Conservation (phyloP, 2,329 filamentous ascomycete species). For the Phoma sp. region DNA sequence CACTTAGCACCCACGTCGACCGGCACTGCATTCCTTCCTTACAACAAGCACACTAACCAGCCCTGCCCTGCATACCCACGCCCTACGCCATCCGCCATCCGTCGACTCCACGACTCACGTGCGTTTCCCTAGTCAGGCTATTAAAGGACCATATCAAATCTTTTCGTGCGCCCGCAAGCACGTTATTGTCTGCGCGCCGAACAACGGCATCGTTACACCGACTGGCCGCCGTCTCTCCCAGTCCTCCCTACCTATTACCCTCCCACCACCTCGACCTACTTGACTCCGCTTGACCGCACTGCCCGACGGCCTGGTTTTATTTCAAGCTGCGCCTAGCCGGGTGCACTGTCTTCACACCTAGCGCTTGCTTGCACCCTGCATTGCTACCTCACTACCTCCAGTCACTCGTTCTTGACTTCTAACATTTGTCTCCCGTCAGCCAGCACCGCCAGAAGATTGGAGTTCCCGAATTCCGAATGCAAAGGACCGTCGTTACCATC, state of each 20-base stretch:
- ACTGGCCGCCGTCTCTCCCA: conserved; percentile 11
- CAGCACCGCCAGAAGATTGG: conserved; percentile 1
- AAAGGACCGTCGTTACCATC: conserved; percentile 82
- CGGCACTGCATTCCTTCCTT: conserved; percentile 7
- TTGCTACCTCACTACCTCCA: conserved; percentile 14
- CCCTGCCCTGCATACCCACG: conserved; percentile 32
- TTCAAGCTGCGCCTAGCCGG: conserved; percentile 11
- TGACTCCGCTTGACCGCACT: not conserved
- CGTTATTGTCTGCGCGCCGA: conserved; percentile 30
- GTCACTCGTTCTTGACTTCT: conserved; percentile 15
- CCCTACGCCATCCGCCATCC: conserved; percentile 5
- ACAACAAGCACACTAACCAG: conserved; percentile 10
- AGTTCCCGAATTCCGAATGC: conserved; percentile 39
- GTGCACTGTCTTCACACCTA: conserved; percentile 8
- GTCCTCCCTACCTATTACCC: conserved; percentile 12
- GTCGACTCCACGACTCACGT: conserved; percentile 29
- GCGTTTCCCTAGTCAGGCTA: conserved; percentile 23
- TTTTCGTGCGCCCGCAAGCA: conserved; percentile 28
- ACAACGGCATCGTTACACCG: conserved; percentile 31
- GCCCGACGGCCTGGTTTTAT: not conserved
- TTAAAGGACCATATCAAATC: conserved; percentile 25
- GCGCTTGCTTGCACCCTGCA: conserved; percentile 32
- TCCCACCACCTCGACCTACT: conserved; percentile 35
- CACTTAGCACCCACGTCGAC: conserved; percentile 6
- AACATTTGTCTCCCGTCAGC: conserved; percentile 3